Evolutionary conservation across 164 flowering plant genomes (phyloP), one percentile per base, ranked within the genome.

Genomic region (Chimonanthus salicifolius): DNA sequence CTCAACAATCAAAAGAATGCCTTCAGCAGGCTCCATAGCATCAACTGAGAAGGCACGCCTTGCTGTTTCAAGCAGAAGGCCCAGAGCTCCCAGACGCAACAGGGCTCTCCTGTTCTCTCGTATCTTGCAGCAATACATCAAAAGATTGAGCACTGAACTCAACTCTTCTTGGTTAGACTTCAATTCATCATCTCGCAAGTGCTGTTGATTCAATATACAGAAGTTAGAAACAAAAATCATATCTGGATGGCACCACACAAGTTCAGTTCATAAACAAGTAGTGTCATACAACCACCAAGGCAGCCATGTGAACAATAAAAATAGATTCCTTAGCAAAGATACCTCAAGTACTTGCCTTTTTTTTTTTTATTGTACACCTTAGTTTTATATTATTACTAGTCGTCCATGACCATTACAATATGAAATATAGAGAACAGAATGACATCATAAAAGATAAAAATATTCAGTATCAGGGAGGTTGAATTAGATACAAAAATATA

Each of bases 11-110:
- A 96, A 81, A 71, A 96, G 97, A 79, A 96, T 92, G 51, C 98
- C 97, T 80, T 96, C 99, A 66, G 98, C 99, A 68, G 97, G 95
- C 82, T 96, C 99, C 94, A 96, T 94, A 50, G 99, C 99, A 82
- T 96, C 99, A 33, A 92, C 92, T 68, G 92, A 89, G 81, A 96
- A 96, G 44, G 99, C 99, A 62, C 93, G 94, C 79, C 98, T 88
- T 62, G 99, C 99, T 16, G 98, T 92, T 78, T 96, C 99, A 70
- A 96, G 95, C 47, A 96, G 95, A 47, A 96, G 72, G 72, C 89
- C 90, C 44, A 94, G 80, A 76, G 95, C 97, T 60, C 97, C 99
- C 67, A 92, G 80, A 72, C 85, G 85, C 72, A 96, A 72, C 75
- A 94, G 79, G 71, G 97, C 92, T 75, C 88, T 84, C 67, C 97